Evolutionary conservation across 106 monocot species (phyloP).

Genomic region (Agapanthus africanus): DNA sequence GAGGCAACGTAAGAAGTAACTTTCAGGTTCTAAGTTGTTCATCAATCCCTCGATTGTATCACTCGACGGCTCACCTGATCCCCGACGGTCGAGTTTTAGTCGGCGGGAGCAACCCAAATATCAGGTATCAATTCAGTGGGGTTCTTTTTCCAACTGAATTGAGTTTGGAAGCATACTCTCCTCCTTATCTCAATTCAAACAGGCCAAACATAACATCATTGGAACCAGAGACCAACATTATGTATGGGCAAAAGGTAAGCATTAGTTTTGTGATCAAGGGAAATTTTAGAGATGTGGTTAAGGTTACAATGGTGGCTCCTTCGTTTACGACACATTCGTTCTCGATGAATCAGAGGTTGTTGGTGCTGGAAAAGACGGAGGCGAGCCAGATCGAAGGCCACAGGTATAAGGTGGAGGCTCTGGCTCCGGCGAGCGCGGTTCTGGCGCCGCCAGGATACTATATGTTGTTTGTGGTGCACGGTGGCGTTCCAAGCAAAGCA

Average conservation of each 20-base stretch:
- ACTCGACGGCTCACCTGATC: slow-evolving; percentile 23
- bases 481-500: slow-evolving; percentile 40
- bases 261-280: slow-evolving; percentile 13
- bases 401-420: slow-evolving; percentile 10
- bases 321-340: too few relatives aligned
- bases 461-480: slow-evolving; percentile 43
- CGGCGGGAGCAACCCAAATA: slow-evolving; percentile 29
- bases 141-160: slow-evolving; percentile 62
- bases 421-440: slow-evolving; percentile 21
- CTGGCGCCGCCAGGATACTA: slow-evolving; percentile 64
- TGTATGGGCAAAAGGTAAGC: slow-evolving; percentile 31
- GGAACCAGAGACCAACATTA: slow-evolving; percentile 10
- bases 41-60: slow-evolving; percentile 19
- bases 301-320: slow-evolving; percentile 67
- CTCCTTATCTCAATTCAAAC: slow-evolving; percentile 44
- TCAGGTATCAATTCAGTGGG: not conserved
- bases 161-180: slow-evolving; percentile 70
- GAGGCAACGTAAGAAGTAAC: too few relatives aligned
- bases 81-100: slow-evolving; percentile 24
- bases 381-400: not conserved
- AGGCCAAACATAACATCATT: slow-evolving; percentile 30
- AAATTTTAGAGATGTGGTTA: not conserved
- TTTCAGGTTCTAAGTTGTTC: slow-evolving; percentile 15
- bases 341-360: slow-evolving; percentile 76
- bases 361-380: slow-evolving; percentile 22